phyloP scores from a whole-genome alignment of 805 yeast species.

The Kluyveromyces dobzhanskii region DNA sequence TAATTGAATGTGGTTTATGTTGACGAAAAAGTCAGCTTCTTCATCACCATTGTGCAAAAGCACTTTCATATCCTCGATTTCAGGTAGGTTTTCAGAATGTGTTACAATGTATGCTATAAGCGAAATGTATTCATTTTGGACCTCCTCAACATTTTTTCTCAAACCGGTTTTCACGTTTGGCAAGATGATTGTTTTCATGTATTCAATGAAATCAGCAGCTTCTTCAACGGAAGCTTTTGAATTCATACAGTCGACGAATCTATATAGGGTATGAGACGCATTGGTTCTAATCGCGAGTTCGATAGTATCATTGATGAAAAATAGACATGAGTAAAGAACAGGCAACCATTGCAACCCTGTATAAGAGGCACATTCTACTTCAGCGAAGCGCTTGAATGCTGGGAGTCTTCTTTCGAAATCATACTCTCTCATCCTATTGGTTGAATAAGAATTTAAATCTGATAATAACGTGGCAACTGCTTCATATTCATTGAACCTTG shows the following conservation, averaged over 20 bases:
- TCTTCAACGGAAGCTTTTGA: constrained; percentile 20
- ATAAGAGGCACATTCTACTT: constrained; percentile 37
- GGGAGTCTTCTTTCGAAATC: constrained; percentile 70
- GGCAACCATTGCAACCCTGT: constrained; percentile 70
- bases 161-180: constrained; percentile 64
- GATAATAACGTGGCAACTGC: constrained; percentile 44
- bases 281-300: constrained; percentile 77
- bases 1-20: constrained; percentile 74
- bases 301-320: constrained; percentile 63
- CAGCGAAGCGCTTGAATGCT: constrained; percentile 61
- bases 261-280: constrained; percentile 53
- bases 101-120: constrained; percentile 57
- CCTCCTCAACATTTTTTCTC: constrained; percentile 47
- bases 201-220: constrained; percentile 22
- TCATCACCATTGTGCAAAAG: constrained; percentile 61
- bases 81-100: constrained; percentile 36
- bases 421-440: constrained; percentile 55
- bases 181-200: constrained; percentile 47
- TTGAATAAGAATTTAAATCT: constrained; percentile 64
- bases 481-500: constrained; percentile 35
- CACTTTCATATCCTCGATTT: constrained; percentile 57
- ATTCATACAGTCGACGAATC: constrained; percentile 54
- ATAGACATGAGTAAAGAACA: constrained; percentile 57
- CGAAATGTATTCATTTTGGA: constrained; percentile 64
- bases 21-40: constrained; percentile 73